Base-by-base conservation (phyloP, 2,329 filamentous ascomycete species). In the Graphilbum ipis-grandicollis region DNA sequence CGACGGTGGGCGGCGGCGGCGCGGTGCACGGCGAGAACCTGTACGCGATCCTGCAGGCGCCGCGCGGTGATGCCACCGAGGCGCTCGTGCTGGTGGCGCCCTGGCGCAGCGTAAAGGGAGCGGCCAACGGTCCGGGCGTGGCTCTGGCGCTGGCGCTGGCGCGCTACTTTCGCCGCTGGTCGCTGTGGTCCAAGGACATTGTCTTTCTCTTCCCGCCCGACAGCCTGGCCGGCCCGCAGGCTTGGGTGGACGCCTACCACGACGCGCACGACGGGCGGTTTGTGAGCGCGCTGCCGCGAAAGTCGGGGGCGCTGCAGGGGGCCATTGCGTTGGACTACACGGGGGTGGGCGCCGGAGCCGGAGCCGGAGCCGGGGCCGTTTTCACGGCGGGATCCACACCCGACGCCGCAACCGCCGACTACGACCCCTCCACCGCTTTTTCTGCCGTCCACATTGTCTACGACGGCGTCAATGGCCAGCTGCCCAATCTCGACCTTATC, bases 161-260 rank as follows among this genome's bases (percentile, higher is more conserved):
- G 21, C 74, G 90, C 46, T 98, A 98, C 58, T 96, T 98, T 61
- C 93, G 92, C 57, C 74, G 81, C 47, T 98, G 90, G 90, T 94
- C 85, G 37, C 67, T 98, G 21, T 98, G 90, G 90, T 94, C 86
- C 41, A 98, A 98, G 57, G 90, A 98, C 54, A 93, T 98, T 46
- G 88, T 98, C 40, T 75, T 98, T 47, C 59, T 98, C 6, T 69
- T 98, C 33, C 77, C 90, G 0, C 78, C 82, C 0, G 90, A 98
- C 56, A 93, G 84, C 54, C 79, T 77, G 41, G 79, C 82, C 10
- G 90, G 88, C 1, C 83, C 85, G 1, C 86, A 96, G 53, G 90
- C 90, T 19, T 98, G 90, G 90, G 83, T 94, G 9, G 86, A 94
- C 51, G 90, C 90, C 2, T 98, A 98, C 55, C 90, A 98, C 56